A percentile compares a stretch with the other conserved stretches of the same genome.
Conservation (phyloP, 495 filamentous ascomycete species). For the Aspergillus olivimuriae region DNA sequence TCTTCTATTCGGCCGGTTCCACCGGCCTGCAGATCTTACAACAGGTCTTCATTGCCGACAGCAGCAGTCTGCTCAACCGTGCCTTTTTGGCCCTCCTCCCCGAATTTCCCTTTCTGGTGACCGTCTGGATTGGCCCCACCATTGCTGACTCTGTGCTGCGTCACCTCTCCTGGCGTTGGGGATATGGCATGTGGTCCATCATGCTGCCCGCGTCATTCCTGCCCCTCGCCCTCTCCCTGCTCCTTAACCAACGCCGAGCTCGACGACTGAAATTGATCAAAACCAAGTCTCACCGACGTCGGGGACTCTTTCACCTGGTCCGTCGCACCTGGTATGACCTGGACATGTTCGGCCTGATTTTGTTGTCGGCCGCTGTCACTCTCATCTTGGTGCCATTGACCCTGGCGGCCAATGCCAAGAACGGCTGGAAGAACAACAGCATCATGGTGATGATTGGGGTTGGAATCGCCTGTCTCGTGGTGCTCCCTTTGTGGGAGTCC, state of each 20-base stretch:
- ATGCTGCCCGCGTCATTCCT: slow-evolving; percentile 43
- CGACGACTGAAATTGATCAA: slow-evolving; percentile 44
- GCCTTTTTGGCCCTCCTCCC: slow-evolving; percentile 46
- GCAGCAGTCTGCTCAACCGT: slow-evolving; percentile 48
- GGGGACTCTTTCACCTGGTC: slow-evolving; percentile 23
- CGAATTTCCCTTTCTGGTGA: slow-evolving; percentile 50
- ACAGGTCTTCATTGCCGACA: slow-evolving; percentile 51
- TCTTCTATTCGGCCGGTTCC: slow-evolving; percentile 37
- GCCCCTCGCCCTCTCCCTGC: slow-evolving; percentile 38
- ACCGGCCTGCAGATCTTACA: not conserved
- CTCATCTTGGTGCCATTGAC: slow-evolving; percentile 57
- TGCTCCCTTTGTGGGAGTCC: slow-evolving; percentile 58
- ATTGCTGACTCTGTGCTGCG: not conserved
- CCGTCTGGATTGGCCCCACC: slow-evolving; percentile 12
- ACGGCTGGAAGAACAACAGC: slow-evolving; percentile 48
- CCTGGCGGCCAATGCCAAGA: slow-evolving; percentile 42
- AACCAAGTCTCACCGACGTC: slow-evolving; percentile 28
- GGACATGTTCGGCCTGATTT: slow-evolving; percentile 50
- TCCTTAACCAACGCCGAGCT: slow-evolving; percentile 52
- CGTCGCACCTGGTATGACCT: slow-evolving; percentile 48
- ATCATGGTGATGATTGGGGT: slow-evolving; percentile 56
- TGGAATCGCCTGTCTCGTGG: slow-evolving; percentile 48
- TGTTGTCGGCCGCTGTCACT: slow-evolving; percentile 51
- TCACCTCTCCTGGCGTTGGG: slow-evolving; percentile 44
- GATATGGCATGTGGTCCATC: slow-evolving; percentile 51